Evolutionary conservation across 345 rosid genomes (phyloP), one percentile per base, ranked within the genome.

Genomic region (Erodium maritimum): DNA sequence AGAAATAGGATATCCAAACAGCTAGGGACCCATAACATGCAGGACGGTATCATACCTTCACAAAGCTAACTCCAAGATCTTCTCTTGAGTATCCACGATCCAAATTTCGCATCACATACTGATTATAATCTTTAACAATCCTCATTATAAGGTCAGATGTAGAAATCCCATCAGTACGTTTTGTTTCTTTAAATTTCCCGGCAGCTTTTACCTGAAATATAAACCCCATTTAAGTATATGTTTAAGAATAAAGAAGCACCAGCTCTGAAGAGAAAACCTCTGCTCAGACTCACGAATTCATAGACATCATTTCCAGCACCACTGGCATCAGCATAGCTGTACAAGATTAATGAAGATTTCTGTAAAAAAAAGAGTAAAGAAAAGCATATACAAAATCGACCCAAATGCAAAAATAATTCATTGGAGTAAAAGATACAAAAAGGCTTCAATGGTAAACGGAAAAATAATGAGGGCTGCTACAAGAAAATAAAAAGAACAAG

Each of bases 121-220:
- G 95, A 62, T 91, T 91, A 65, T 90, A 90, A 61, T 90, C 94
- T 73, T 90, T 90, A 61, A 90, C 86, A 23, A 90, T 90, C 69
- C 97, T 83, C 97, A 90, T 90, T 52, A 90, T 87, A 59, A 90
- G 79, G 66, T 90, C 96, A 0, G 94, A 90, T 11, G 97, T 90
- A 1, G 97, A 90, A 69, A 87, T 90, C 54, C 96, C 97, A 21
- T 90, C 96, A 20, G 97, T 90, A 59, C 97, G 79, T 82, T 78
- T 82, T 9, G 96, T 90, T 79, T 90, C 97, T 76, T 85, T 79
- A 66, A 90, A 90, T 80, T 62, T 85, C 73, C 97, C 94, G 55
- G 79, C 80, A 55, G 85, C 80, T 73, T 87, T 90, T 56, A 90
- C 97, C 96, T 87, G 72, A 20, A 63, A 61, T 5, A 19, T 17